A percentile compares a stretch with the other conserved stretches of the same genome.
Evolutionary conservation across 352 stramenopile species (phyloP).

Genomic region (Pythium rishiriense): DNA sequence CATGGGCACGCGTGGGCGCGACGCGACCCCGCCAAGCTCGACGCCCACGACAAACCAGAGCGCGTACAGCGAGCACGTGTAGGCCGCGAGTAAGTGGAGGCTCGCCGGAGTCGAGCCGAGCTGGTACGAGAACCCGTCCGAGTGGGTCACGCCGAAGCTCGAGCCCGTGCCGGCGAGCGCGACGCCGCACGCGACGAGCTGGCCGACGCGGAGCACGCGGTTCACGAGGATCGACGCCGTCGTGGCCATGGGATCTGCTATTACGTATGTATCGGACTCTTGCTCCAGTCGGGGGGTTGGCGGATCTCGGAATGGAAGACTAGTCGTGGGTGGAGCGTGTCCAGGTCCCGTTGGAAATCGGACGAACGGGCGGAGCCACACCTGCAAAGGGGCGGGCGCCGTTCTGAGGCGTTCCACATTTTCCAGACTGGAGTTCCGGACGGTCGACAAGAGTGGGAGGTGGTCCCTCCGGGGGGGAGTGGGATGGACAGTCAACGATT

Average conservation of each 20-base stretch:
- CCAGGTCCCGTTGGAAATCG: too few relatives aligned
- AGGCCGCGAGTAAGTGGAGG: constrained; percentile 3
- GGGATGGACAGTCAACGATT: too few relatives aligned
- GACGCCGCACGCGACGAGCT: constrained; percentile 13
- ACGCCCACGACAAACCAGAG: constrained; percentile 1
- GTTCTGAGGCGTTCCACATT: too few relatives aligned
- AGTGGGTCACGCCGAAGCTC: constrained; percentile 10
- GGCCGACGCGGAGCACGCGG: constrained; percentile 4
- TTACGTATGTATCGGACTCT: too few relatives aligned
- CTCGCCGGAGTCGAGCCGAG: constrained; percentile 5
- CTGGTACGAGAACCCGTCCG: constrained; percentile 11
- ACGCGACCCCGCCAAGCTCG: neutral
- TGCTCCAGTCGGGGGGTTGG: too few relatives aligned
- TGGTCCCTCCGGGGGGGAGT: too few relatives aligned
- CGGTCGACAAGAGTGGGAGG: too few relatives aligned
- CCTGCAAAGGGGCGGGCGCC: too few relatives aligned
- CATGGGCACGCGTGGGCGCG: constrained; percentile 8
- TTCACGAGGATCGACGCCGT: neutral
- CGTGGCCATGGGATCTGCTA: neutral
- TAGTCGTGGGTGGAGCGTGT: too few relatives aligned
- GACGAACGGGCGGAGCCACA: too few relatives aligned
- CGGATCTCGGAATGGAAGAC: too few relatives aligned
- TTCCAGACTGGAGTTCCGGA: too few relatives aligned
- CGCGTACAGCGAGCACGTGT: constrained; percentile 3
- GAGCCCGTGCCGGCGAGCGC: neutral